Base-by-base conservation (phyloP, 2,329 filamentous ascomycete species). In the Colletotrichum simmondsii region DNA sequence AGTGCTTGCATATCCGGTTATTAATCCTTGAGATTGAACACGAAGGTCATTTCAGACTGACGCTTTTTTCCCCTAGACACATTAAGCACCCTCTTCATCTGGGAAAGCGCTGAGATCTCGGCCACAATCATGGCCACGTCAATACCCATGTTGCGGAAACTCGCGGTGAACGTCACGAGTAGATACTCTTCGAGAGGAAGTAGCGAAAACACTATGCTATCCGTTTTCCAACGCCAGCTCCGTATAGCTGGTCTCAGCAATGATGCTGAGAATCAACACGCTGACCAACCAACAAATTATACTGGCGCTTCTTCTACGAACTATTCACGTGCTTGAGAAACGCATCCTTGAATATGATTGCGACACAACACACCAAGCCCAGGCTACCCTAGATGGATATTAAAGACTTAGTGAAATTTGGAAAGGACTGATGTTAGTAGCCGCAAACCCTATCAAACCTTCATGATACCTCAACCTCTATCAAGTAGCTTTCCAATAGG, bases 1-100 rank as follows among this genome's bases (percentile, higher is more conserved):
- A 49, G 42, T 49, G 0, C 2, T 11, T 1, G 11, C 8, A 3
- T 0, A 4, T 10, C 19, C 3, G 42, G 19, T 22, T 19, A 10
- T n/a, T 4, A 22, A 1, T 12, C 16, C 37, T 11, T 4, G 0
- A 8, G 42, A 49, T 2, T 0, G 0, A 19, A 49, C 19, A 8
- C 10, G 1, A 10, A n/a, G 19, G 42, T 22, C 42, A 49, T 49
- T 10, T 22, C 4, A 11, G 8, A 10, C 42, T 49, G 3, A 49
- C 1, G 5, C 16, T 11, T n/a, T 4, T 7, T n/a, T 10, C 30
- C 19, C 42, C 2, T 3, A 49, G 42, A 49, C 8, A 49, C 42
- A 11, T 49, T 49, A 22, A 49, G 42, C 42, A 49, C 16, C 19
- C 42, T 49, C 19, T 49, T 49, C 42, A 22, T 49, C 8, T 49